Evolutionary conservation across 176 grass and related monocot genomes (phyloP), one percentile per base, ranked within the genome.

Genomic region (Oryza australiensis): DNA sequence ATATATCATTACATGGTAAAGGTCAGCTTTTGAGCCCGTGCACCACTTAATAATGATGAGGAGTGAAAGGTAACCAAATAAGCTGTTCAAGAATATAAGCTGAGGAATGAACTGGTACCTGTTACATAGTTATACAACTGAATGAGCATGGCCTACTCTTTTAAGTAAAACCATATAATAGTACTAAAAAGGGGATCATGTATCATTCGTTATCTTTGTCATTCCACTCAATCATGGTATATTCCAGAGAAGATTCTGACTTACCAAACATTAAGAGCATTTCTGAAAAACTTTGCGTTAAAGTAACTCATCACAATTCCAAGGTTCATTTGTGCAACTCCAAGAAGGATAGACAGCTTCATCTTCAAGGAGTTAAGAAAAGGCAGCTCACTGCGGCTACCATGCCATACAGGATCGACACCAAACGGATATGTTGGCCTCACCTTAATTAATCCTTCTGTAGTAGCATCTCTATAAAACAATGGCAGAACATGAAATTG

Each of bases 1-100:
- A 51, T 98, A 95, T 76, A 98, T 98, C 95, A 98, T 98, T 66
- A 98, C 90, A 53, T 95, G 95, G 82, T 98, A 98, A 15, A 98
- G 66, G 62, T 98, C 92, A 59, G 95, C 86, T 67, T 65, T 89
- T 71, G 95, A 98, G 18, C 95, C 95, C 7, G 88, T 93, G 79
- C 90, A 93, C 95, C 95, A 98, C 83, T 98, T 98, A 35, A 98
- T 66, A 78, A 98, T 86, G 69, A 98, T 90, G 12, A 98, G 92
- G 35, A 93, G 35, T 42, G 95, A 91, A 38, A 98, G 89, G 72
- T 98, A 98, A 76, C 95, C 95, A 86, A 98, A 98, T 66, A 98
- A 76, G 72, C 92, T 94, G 80, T 98, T 98, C 82, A 95, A 79
- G 89, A 98, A 98, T 41, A 98, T 98, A 63, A 98, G 30, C 79